Base-by-base conservation (phyloP, 2,329 filamentous ascomycete species). In the Teratosphaeria destructans region DNA sequence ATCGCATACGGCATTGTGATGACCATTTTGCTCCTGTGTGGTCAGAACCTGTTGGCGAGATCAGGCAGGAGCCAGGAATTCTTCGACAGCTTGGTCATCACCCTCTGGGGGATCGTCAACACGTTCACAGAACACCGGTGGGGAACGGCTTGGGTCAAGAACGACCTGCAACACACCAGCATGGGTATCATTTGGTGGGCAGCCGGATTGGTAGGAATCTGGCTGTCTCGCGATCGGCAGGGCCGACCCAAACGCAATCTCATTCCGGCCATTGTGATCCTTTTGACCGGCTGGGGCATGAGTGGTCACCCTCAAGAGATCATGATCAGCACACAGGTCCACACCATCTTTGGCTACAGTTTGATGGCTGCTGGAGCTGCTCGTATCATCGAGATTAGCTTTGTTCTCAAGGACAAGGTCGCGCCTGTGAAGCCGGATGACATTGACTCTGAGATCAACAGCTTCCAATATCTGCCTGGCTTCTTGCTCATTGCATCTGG, bases 101-200 rank as follows among this genome's bases (percentile, higher is more conserved):
- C 92, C 1, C 86, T 88, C 0, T 99, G 94, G 94, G 94, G 93
- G 37, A 95, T 90, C 71, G 87, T 99, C 75, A 99, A 97, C 75
- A 97, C 94, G 8, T 97, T 99, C 67, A 99, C 94, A 19, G 94
- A 97, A 75, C 94, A 99, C 72, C 85, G 88, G 57, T 99, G 94
- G 94, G 94, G 94, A 58, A 81, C 81, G 0, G 82, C 84, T 0
- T 99, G 94, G 94, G 90, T 88, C 57, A 85, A 84, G 74, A 97
- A 96, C 70, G 94, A 99, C 73, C 85, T 96, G 77, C 93, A 99
- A 74, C 94, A 99, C 74, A 99, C 94, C 0, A 90, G 89, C n/a
- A 97, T 99, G 93, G 94, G 94, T n/a, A 85, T 99, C 63, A 85
- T 99, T 57, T 99, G 94, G 94, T 99, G 93, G 93, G 89, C 86